Evolutionary conservation across 2,329 filamentous ascomycete species (phyloP).

Genomic region (Cladosporium sp.): DNA sequence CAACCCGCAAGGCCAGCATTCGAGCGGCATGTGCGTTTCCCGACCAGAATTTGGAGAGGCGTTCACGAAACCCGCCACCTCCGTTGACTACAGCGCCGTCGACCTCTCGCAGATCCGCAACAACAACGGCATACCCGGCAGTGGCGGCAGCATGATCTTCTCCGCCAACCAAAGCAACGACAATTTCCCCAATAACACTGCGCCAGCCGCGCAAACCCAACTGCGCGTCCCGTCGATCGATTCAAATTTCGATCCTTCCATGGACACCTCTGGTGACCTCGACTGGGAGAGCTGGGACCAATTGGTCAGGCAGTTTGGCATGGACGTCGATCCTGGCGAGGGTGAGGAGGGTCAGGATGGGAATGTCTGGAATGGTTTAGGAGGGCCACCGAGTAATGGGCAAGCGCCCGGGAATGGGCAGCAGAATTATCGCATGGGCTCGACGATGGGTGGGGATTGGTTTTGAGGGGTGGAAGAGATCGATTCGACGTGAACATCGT

Average conservation of each 20-base stretch:
- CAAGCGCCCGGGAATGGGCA: conserved; percentile 13
- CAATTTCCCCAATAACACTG: not conserved
- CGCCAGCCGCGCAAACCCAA: not conserved
- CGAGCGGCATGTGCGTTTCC: not conserved
- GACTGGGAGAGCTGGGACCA: conserved; percentile 49
- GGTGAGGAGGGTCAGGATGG: conserved; percentile 17
- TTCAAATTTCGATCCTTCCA: conserved; percentile 21
- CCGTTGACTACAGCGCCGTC: conserved; percentile 2
- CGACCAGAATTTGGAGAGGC: not conserved
- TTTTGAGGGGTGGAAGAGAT: conserved; percentile 22
- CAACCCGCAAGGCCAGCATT: not conserved
- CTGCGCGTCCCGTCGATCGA: conserved; percentile 18
- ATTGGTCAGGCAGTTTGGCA: conserved; percentile 44
- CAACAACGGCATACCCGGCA: not conserved
- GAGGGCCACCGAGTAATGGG: conserved; percentile 16
- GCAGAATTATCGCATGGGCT: conserved; percentile 24
- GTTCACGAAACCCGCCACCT: not conserved
- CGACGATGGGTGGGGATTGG: conserved; percentile 28
- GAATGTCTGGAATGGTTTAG: conserved; percentile 9
- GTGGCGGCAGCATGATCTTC: not conserved
- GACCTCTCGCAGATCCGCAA: not conserved
- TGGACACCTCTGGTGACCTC: conserved; percentile 37
- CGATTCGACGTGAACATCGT: too few relatives aligned
- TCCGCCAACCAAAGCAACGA: not conserved
- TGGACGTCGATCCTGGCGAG: conserved; percentile 33